These are phyloP conservation scores for Colletotrichum godetiae DNA, from an alignment of 2,329 filamentous ascomycete species.

Conservation along the genomic window DNA sequence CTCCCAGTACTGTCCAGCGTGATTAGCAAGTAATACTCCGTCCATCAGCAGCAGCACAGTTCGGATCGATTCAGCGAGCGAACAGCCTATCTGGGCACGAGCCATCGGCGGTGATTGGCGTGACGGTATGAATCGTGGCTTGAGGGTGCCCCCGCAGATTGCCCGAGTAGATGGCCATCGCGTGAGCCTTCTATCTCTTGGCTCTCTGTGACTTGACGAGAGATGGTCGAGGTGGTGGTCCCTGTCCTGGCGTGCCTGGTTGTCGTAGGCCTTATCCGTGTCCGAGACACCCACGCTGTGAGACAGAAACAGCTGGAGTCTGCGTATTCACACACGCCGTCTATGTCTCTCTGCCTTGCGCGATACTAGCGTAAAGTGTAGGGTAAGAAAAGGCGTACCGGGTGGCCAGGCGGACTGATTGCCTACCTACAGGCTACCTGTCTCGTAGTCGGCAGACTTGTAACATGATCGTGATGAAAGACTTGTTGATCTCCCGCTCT, in stretches of 20 bases:
- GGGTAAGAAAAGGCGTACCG: constrained; percentile 3
- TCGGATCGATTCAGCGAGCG: neutral
- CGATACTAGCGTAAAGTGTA: neutral
- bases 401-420: neutral
- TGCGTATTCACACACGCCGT: neutral
- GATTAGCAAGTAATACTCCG: too few relatives aligned
- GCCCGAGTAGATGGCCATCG: constrained; percentile 21
- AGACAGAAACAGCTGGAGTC: neutral
- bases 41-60: neutral
- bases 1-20: constrained; percentile 11
- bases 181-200: constrained; percentile 28
- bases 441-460: neutral
- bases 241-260: neutral
- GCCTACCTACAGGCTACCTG: neutral
- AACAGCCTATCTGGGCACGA: constrained; percentile 4
- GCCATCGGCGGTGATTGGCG: constrained; percentile 21
- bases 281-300: neutral
- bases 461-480: neutral
- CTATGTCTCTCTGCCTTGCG: neutral
- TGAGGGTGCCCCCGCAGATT: constrained; percentile 29
- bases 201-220: constrained; percentile 10
- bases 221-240: neutral
- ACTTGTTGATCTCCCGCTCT: neutral
- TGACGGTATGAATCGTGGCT: constrained; percentile 25
- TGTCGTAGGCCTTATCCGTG: constrained; percentile 16